Evolutionary conservation across 768 basidiomycete species (phyloP), one percentile per base, ranked within the genome.

Genomic region (Coprinopsis strossmayeri): DNA sequence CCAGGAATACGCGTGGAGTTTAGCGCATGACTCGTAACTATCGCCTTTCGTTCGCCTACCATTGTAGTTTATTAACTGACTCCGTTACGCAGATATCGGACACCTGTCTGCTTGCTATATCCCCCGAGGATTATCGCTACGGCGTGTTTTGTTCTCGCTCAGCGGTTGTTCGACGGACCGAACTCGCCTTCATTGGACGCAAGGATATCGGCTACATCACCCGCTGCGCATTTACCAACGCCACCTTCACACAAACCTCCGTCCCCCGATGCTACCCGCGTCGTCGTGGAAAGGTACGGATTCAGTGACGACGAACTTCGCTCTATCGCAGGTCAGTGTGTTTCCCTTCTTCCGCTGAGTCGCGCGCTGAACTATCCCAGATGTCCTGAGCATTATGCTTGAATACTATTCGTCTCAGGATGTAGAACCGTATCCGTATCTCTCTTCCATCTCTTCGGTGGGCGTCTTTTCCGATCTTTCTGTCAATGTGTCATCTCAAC

Each of bases 1-100:
- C 28, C 80, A 86, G 62, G 88, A 90, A 59, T 83, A 79, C 58
- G 81, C 87, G 11, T 92, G 89, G 91, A 87, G 86, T 53, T 71
- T 92, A 44, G 84, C 88, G 12, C 87, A 90, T 64, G 90, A 92
- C 69, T 89, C 90, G 90, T 91, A 50, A 65, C 73, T 15, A n/a
- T 45, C 76, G 28, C 34, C 42, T 43, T 18, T 53, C 45, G 47
- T 46, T 34, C 11, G 43, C 40, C 34, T 39, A n/a, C 30, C 32
- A 27, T 53, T 41, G 51, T 44, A 25, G 25, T 56, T 45, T 39
- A 38, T 11, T 35, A 45, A 45, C n/a, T 53, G 17, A 46, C 52
- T 50, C 35, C 44, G 50, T 38, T 23, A 20, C 49, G 35, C 58
- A 91, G 90, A 45, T 88, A 83, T 64, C 77, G 91, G 54, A 91